Conservation (phyloP, 2,329 filamentous ascomycete species). For the Gliomastix tumulicola region DNA sequence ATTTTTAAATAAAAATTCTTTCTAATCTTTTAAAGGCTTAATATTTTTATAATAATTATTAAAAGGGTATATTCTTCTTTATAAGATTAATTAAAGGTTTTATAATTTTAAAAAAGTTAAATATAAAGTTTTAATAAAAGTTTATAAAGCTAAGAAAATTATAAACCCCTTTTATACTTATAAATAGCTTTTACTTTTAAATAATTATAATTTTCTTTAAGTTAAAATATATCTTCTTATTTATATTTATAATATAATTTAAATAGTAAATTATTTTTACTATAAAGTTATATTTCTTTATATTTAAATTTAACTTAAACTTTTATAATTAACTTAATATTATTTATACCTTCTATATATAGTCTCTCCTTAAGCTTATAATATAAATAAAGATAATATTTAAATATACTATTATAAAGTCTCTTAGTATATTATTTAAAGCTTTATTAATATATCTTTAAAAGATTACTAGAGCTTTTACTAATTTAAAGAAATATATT, state of each 20-base stretch:
- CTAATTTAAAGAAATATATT: background rate
- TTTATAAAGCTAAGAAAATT: background rate
- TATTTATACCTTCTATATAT: background rate
- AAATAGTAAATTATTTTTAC: background rate
- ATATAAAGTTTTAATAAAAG: background rate
- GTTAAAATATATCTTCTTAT: background rate
- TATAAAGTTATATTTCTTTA: slow-evolving; percentile 1
- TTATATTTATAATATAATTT: background rate
- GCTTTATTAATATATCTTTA: too few relatives aligned
- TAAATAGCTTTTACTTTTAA: background rate
- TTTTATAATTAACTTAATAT: background rate
- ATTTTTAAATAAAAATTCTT: background rate
- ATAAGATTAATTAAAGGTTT: background rate
- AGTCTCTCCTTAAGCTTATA: background rate
- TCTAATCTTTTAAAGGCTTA: background rate
- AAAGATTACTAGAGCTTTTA: too few relatives aligned
- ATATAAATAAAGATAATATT: background rate
- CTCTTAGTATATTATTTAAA: too few relatives aligned
- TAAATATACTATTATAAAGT: too few relatives aligned
- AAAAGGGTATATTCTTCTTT: background rate
- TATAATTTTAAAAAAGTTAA: background rate
- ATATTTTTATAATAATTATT: background rate
- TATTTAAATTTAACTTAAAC: background rate
- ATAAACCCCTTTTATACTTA: background rate
- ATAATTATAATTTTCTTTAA: background rate